Evolutionary conservation across 176 grass and related monocot species (phyloP), one percentile per base, ranked within the genome.

Genomic region (Stipa capillata): DNA sequence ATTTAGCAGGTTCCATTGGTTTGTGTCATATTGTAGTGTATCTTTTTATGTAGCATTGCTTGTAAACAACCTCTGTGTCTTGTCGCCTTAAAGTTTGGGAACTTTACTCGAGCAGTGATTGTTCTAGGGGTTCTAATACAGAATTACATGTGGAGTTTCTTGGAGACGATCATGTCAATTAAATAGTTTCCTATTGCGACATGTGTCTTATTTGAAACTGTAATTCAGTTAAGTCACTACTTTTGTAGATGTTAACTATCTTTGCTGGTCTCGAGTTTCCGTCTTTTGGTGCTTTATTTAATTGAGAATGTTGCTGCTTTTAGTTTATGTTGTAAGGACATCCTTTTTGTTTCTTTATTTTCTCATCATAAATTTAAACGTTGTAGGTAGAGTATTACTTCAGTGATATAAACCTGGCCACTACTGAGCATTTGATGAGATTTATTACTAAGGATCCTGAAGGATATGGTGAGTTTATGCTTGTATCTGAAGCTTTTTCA

Each of bases 401-500:
- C 72, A 97, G 94, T 84, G 94, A 94, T 81, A 84, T 86, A 81
- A 97, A 97, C 82, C 75, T 97, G 58, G 89, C 89, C 73, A 97
- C 94, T n/a, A 97, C 94, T 76, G 94, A 97, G 73, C 94, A 97
- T 73, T 88, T 97, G 85, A 97, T 97, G 88, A 93, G 94, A 39
- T 97, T 97, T 89, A 97, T 97, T 90, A 82, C 73, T 20, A 97
- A 89, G 70, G 94, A 97, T 72, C 86, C 86, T 27, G 89, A 94
- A 61, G 94, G 94, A 91, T 97, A 85, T 75, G 94, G 94, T 97
- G 79, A 97, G 90, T 91, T 58, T 62, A 74, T 89, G 61, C 32
- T 87, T 70, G 37, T 33, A 54, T 68, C 70, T 81, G 29, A 71
- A 85, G 16, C 23, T 24, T 61, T 39, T 76, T 81, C 6, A 10